A percentile compares a stretch with the other conserved stretches of the same genome.
phyloP scores from a whole-genome alignment of 495 filamentous ascomycete genomes.

The Aspergillus bertholletiae region DNA sequence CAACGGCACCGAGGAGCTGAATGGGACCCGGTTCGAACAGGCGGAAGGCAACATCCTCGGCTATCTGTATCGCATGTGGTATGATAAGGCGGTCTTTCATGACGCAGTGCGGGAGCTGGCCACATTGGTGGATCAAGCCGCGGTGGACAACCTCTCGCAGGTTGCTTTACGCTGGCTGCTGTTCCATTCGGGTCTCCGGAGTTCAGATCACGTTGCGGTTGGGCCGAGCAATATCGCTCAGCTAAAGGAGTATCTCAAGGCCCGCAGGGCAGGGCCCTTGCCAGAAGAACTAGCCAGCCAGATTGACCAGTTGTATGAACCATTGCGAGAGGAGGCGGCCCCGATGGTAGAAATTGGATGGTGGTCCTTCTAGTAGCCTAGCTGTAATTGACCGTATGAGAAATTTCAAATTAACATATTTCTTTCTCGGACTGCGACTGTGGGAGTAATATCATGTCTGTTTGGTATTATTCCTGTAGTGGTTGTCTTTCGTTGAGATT shows the following conservation, averaged over 20 bases:
- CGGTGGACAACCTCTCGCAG: constrained; percentile 11
- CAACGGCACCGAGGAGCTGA: constrained; percentile 6
- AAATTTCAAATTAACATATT: too few relatives aligned
- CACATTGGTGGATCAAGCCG: neutral
- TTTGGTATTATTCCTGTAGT: too few relatives aligned
- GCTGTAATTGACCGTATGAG: too few relatives aligned
- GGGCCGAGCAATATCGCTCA: constrained; percentile 24
- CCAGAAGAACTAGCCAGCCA: neutral
- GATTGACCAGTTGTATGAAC: constrained; percentile 2
- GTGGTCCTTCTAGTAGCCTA: constrained; percentile 13
- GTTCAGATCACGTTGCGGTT: constrained; percentile 25
- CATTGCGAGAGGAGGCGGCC: neutral
- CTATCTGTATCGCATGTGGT: constrained; percentile 15
- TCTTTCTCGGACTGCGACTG: too few relatives aligned
- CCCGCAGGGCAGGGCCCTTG: constrained; percentile 6
- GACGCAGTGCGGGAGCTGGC: constrained; percentile 14
- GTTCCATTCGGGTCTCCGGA: constrained; percentile 21
- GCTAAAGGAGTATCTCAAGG: constrained; percentile 9
- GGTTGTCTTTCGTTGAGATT: too few relatives aligned
- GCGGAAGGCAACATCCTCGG: constrained; percentile 19
- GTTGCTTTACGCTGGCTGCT: constrained; percentile 29
- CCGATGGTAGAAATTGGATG: constrained; percentile 11
- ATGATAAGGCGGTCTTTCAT: constrained; percentile 21
- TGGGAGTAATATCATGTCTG: too few relatives aligned
- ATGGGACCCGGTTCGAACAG: constrained; percentile 26